Base-by-base conservation (phyloP, 75 land plant species). In the Chamaecyparis obtusa region DNA sequence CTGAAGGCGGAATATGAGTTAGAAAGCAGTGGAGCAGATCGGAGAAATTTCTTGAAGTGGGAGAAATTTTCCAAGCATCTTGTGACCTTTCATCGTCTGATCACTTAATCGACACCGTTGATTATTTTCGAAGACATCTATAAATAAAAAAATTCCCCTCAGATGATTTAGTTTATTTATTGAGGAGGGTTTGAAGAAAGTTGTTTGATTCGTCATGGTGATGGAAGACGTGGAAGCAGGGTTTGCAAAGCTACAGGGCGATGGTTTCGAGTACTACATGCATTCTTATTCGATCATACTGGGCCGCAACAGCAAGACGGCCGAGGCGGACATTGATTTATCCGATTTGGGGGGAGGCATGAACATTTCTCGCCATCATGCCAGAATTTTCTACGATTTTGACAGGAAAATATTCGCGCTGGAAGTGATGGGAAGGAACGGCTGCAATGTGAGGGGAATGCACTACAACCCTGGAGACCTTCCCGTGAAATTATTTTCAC, bases 251-350 rank as follows among this genome's bases (percentile, higher is more conserved):
- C 94, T 98, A 13, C 99, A 98, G 75, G 99, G 99, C 2, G 99
- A 98, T 89, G 99, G 95, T 88, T 98, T 98, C 89, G 99, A 96
- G 92, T 98, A 98, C 88, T 97, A 95, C 88, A 98, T 98, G 99
- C 99, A 98, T 85, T 95, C 96, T 74, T 98, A 98, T 87, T 98
- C 99, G 86, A 96, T 98, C 41, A 87, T 97, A 72, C 91, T 98
- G 46, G 99, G 99, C 43, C 92, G 99, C 17, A 97, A 98, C 91
- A 93, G 94, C 88, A 96, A 95, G 93, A 95, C 95, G 85, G 93
- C 97, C 33, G 78, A 94, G 17, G 99, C 97, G 37, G 99, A 98
- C 87, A 97, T 97, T 71, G 99, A 98, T 88, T 93, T 98, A 76
- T 90, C 96, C 24, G 88, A 91, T 84, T 89, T 96, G 43, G 99